Evolutionary conservation across 139 green algal genomes (phyloP).

Genomic region (Coelastrella sp.): DNA sequence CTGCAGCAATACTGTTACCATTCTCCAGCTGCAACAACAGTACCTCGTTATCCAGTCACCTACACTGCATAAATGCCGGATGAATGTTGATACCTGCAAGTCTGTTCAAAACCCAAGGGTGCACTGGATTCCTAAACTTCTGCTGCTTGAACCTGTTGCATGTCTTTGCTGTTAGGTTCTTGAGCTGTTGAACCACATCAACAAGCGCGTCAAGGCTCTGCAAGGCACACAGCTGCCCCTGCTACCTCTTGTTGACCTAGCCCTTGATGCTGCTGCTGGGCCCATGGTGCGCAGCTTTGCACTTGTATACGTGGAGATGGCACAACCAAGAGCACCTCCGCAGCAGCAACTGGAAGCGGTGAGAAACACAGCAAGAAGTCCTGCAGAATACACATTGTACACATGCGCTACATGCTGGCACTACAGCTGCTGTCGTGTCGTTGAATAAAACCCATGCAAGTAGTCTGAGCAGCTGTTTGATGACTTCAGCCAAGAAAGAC

Average conservation of each 20-base stretch:
- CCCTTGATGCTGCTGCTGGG: not conserved
- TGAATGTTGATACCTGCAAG: too few species aligned
- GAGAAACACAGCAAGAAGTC: not conserved
- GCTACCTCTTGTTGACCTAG: slow-evolving; percentile 16
- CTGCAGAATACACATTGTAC: not conserved
- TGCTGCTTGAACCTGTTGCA: not conserved
- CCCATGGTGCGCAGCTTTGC: slow-evolving; percentile 80
- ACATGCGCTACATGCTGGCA: not conserved
- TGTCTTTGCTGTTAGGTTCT: slow-evolving; percentile 74
- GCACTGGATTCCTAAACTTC: too few species aligned
- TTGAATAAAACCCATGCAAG: too few species aligned
- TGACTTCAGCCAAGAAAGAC: too few species aligned
- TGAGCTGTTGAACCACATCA: slow-evolving; percentile 91
- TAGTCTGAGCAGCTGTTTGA: too few species aligned
- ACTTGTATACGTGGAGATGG: slow-evolving; percentile 86
- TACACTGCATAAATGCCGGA: too few species aligned
- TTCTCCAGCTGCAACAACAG: too few species aligned
- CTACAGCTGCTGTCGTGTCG: too few species aligned
- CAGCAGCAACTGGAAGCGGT: slow-evolving; percentile 27
- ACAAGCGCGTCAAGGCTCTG: slow-evolving; percentile 84
- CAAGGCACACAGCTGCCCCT: slow-evolving; percentile 81
- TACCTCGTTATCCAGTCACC: too few species aligned
- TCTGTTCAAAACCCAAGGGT: too few species aligned
- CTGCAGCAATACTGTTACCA: too few species aligned
- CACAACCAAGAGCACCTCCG: slow-evolving; percentile 62